phyloP scores from a whole-genome alignment of 805 yeast genomes.

The Pachysolen tannophilus region DNA sequence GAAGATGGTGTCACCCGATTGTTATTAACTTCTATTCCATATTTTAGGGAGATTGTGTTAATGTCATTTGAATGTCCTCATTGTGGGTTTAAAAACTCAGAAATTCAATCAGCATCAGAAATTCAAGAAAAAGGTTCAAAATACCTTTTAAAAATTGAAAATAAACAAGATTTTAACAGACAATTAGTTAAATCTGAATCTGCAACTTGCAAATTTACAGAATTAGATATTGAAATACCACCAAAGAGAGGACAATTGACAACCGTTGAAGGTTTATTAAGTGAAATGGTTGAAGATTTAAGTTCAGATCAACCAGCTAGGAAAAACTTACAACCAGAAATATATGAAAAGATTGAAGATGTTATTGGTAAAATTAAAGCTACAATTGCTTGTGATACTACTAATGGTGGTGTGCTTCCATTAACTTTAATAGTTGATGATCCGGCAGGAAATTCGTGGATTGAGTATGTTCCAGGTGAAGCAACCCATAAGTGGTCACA shows the following conservation, averaged over 20 bases:
- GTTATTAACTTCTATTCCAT: constrained; percentile 84
- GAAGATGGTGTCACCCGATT: constrained; percentile 78
- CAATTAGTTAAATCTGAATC: constrained; percentile 89
- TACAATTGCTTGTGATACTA: constrained; percentile 55
- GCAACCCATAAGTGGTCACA: constrained; percentile 86
- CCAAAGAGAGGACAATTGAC: constrained; percentile 91
- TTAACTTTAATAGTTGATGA: constrained; percentile 77
- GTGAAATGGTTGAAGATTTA: constrained; percentile 79
- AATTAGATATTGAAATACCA: constrained; percentile 90
- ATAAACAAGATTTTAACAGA: constrained; percentile 68
- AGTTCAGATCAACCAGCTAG: constrained; percentile 76
- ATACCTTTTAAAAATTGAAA: constrained; percentile 62
- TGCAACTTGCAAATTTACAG: constrained; percentile 71
- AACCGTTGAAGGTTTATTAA: constrained; percentile 81
- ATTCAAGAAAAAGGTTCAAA: constrained; percentile 85
- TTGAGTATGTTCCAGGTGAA: constrained; percentile 82
- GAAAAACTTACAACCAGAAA: constrained; percentile 63
- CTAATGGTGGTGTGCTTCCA: constrained; percentile 46
- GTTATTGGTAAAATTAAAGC: constrained; percentile 55
- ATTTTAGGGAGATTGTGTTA: constrained; percentile 78
- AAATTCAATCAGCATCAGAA: constrained; percentile 91
- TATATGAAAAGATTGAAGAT: constrained; percentile 65
- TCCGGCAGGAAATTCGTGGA: constrained; percentile 97
- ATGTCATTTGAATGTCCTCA: constrained; percentile 97
- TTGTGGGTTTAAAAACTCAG: constrained; percentile 85